Percentiles rank a stretch among this genome's conserved stretches.
These are phyloP conservation scores for Ochromonas danica DNA, from an alignment of 108 stramenopile genomes.

Conservation along the genomic window DNA sequence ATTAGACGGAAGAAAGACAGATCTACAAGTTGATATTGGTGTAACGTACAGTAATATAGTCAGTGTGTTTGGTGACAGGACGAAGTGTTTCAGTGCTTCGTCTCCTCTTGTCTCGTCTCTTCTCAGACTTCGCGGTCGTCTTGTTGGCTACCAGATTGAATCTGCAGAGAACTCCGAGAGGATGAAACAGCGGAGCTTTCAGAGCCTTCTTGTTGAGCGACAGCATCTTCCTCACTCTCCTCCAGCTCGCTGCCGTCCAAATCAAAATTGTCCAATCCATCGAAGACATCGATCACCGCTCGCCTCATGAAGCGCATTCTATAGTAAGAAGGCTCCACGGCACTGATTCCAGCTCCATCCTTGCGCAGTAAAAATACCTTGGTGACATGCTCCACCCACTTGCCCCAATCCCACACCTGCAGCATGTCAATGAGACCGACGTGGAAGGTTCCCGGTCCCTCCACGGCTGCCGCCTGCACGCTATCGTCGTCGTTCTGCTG, in stretches of 20 bases:
- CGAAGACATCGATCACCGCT: neutral
- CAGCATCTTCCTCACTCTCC: too few relatives aligned
- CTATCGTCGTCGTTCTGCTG: neutral
- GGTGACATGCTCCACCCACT: neutral
- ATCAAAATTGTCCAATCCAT: too few relatives aligned
- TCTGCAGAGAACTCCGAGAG: too few relatives aligned
- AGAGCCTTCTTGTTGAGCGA: too few relatives aligned
- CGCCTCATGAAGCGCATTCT: slow-evolving; percentile 7
- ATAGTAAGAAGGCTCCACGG: slow-evolving; percentile 1
- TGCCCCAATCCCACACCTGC: slow-evolving; percentile 29
- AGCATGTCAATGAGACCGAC: slow-evolving; percentile 32
- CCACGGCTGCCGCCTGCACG: slow-evolving; percentile 18
- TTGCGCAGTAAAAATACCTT: slow-evolving; percentile 18
- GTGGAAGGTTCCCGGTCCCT: slow-evolving; percentile 22
- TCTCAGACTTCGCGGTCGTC: neutral
- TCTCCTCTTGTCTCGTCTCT: neutral
- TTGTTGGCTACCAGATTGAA: neutral
- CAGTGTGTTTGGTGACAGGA: neutral
- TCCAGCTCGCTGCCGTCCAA: too few relatives aligned
- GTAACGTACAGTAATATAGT: neutral
- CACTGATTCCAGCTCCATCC: slow-evolving; percentile 10
- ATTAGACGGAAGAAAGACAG: too few relatives aligned
- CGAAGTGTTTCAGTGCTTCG: neutral
- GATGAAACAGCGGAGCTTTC: too few relatives aligned
- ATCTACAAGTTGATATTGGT: too few relatives aligned